These are phyloP conservation scores for Cyclotella kingstonii DNA, from an alignment of 108 stramenopile species.

Conservation along the genomic window DNA sequence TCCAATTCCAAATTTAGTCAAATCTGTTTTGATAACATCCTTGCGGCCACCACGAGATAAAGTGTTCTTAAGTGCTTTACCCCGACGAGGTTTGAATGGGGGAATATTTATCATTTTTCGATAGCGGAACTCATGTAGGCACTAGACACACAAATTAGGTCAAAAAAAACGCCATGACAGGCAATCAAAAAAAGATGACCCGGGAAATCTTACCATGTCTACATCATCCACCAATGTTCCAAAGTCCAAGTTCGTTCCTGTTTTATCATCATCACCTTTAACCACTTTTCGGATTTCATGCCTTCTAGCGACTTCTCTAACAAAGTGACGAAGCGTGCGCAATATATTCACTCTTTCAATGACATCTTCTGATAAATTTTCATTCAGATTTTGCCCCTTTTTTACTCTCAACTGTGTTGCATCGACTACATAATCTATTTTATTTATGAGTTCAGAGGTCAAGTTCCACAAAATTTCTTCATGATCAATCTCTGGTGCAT, in stretches of 20 bases:
- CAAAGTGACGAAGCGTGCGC: conserved; percentile 47
- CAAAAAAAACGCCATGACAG: neutral
- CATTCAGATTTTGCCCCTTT: conserved; percentile 1
- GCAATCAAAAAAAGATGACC: neutral
- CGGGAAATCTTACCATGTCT: conserved; percentile 31
- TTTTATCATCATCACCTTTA: conserved; percentile 28
- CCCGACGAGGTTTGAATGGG: conserved; percentile 37
- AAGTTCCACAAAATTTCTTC: conserved; percentile 77
- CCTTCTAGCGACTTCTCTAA: conserved; percentile 52
- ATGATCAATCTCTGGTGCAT: conserved; percentile 75
- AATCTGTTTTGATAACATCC: conserved; percentile 33
- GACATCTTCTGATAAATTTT: conserved; percentile 25
- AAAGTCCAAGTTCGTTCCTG: conserved; percentile 42
- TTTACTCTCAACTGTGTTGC: conserved; percentile 31
- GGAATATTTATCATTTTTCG: conserved; percentile 39
- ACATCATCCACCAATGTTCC: conserved; percentile 56
- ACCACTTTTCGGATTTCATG: conserved; percentile 30
- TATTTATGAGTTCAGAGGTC: conserved; percentile 46
- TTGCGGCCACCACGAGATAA: conserved; percentile 18
- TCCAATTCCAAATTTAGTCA: conserved; percentile 34
- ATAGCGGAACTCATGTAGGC: conserved; percentile 71
- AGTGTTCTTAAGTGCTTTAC: conserved; percentile 42
- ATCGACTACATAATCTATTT: conserved; percentile 49
- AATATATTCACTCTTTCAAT: conserved; percentile 49
- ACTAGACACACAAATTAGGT: conserved; percentile 6